Conservation (phyloP, 208 protist species). For the Leishmania aethiopica region DNA sequence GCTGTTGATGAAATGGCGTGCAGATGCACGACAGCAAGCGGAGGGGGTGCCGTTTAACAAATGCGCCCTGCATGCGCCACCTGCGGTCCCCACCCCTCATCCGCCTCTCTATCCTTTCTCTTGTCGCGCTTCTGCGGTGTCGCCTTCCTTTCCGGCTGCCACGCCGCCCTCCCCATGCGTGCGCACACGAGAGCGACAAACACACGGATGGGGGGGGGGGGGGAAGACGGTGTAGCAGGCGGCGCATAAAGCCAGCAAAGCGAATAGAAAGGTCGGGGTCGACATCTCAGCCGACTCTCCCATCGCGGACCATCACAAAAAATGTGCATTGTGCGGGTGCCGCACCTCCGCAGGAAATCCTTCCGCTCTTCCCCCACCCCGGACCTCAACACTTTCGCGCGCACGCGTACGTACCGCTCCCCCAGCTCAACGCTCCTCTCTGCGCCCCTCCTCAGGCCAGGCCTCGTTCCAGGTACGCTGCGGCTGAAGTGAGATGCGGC, state of each 20-base stretch:
- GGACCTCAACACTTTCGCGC: not conserved
- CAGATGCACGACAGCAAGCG: not conserved
- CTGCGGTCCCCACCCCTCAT: not conserved
- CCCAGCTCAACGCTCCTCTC: not conserved
- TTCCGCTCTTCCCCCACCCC: not conserved
- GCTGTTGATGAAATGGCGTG: not conserved
- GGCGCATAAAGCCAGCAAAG: not conserved
- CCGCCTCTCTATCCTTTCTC: not conserved
- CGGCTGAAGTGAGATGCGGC: conserved; percentile 16
- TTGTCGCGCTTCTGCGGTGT: not conserved
- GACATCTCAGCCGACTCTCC: not conserved
- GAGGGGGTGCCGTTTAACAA: not conserved
- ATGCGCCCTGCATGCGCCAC: not conserved
- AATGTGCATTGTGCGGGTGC: not conserved
- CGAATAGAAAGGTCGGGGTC: not conserved
- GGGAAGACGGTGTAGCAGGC: not conserved
- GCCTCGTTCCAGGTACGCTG: conserved; percentile 20
- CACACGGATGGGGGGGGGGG: not conserved
- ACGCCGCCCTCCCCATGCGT: not conserved
- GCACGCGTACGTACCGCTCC: not conserved
- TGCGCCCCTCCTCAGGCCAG: not conserved
- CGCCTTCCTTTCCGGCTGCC: not conserved
- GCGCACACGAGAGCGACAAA: not conserved
- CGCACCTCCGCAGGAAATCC: not conserved
- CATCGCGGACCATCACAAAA: not conserved